Conservation (phyloP, 1,139 yeast species). For the Casaregolazyma suthepensis region DNA sequence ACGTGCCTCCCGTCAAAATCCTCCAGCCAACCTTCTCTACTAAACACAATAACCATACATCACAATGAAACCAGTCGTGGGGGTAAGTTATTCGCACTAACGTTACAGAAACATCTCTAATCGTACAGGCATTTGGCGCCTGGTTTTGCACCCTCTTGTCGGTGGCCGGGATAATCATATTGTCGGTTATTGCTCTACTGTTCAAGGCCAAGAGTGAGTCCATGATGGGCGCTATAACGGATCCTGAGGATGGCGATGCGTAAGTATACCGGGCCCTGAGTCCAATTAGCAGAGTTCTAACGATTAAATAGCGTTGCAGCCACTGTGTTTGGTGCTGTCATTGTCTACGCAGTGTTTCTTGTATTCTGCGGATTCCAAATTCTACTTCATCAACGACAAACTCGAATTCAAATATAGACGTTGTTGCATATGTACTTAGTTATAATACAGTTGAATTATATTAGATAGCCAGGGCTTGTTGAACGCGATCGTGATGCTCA, state of each 20-base stretch:
- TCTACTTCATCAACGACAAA: conserved; percentile 52
- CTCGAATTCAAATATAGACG: conserved; percentile 44
- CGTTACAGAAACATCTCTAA: neutral
- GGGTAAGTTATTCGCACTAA: conserved; percentile 25
- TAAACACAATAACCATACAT: neutral
- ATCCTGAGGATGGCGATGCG: conserved; percentile 89
- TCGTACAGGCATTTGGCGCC: conserved; percentile 63
- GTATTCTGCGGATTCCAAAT: conserved; percentile 88
- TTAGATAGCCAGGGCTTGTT: conserved; percentile 5
- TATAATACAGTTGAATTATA: conserved; percentile 3
- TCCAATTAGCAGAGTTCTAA: conserved; percentile 2
- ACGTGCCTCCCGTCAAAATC: neutral
- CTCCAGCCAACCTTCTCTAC: neutral
- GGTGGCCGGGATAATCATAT: conserved; percentile 82
- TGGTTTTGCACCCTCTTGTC: conserved; percentile 94
- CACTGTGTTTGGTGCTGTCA: conserved; percentile 84
- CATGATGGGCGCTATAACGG: conserved; percentile 85
- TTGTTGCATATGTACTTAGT: conserved; percentile 5
- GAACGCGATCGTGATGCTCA: neutral
- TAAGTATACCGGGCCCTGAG: conserved; percentile 30
- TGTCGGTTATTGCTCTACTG: conserved; percentile 75
- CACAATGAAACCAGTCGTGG: conserved; percentile 35
- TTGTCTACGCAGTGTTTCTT: conserved; percentile 73
- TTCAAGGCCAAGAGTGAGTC: conserved; percentile 81
- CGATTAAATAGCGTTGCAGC: conserved; percentile 55